phyloP scores from a whole-genome alignment of 2,329 filamentous ascomycete species.

The Fusarium begoniae region DNA sequence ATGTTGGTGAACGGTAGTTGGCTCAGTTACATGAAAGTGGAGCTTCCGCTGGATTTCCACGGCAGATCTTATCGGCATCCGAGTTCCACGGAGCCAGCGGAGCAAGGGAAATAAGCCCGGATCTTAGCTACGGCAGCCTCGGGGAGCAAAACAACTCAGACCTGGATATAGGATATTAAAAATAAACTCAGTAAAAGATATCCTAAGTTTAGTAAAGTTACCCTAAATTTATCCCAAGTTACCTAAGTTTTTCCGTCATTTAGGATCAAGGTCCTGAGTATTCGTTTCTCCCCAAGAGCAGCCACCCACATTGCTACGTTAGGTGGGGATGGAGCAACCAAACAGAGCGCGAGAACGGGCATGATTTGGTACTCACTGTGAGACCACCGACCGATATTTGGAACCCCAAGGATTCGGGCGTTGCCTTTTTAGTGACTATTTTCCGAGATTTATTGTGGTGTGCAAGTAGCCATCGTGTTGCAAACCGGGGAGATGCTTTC shows the following conservation, averaged over 20 bases:
- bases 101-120: background rate
- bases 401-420: rapidly evolving
- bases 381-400: background rate
- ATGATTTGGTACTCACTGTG: background rate
- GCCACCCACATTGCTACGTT: background rate
- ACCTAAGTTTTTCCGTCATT: too few relatives aligned
- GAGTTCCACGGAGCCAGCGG: background rate
- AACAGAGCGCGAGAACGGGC: background rate
- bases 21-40: background rate
- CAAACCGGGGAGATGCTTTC: background rate
- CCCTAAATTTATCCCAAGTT: too few relatives aligned
- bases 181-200: too few relatives aligned
- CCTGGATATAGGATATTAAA: too few relatives aligned
- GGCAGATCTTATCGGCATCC: conserved; percentile 11
- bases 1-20: background rate
- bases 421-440: background rate
- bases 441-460: background rate
- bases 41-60: background rate
- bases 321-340: background rate
- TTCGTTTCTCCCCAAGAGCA: background rate
- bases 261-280: too few relatives aligned
- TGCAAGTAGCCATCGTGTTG: background rate
- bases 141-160: too few relatives aligned
- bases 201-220: too few relatives aligned
- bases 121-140: background rate